Conservation (phyloP, 352 stramenopile genomes). For the Globisporangium radiosum region DNA sequence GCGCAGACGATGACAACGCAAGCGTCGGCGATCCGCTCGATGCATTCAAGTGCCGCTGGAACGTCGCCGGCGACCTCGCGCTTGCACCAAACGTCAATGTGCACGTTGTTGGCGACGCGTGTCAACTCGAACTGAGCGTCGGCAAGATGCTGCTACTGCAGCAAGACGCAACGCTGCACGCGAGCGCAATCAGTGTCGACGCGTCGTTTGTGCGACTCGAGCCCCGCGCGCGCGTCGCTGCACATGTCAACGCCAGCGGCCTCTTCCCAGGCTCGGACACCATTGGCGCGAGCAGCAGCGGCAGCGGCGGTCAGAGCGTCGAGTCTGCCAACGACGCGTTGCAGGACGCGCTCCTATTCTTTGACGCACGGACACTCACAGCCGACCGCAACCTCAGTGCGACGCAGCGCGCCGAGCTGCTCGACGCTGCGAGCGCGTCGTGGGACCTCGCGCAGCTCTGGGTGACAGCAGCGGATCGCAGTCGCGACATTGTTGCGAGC, state of each 20-base stretch:
- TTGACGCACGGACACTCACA: constrained; percentile 33
- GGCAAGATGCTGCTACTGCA: constrained; percentile 50
- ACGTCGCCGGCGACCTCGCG: constrained; percentile 46
- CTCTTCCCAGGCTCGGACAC: constrained; percentile 29
- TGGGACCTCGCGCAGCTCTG: constrained; percentile 54
- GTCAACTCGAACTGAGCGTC: constrained; percentile 38
- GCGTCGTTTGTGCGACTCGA: constrained; percentile 62
- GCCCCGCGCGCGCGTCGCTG: constrained; percentile 21
- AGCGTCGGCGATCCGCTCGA: constrained; percentile 13
- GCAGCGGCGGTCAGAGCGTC: constrained; percentile 41
- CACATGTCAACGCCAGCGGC: constrained; percentile 21
- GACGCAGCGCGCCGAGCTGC: constrained; percentile 10
- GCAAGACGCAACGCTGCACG: constrained; percentile 24
- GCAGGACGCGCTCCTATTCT: constrained; percentile 33
- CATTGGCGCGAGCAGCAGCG: constrained; percentile 49
- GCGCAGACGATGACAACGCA: neutral
- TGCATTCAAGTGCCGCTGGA: constrained; percentile 43
- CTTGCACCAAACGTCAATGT: constrained; percentile 33
- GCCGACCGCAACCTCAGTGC: constrained; percentile 4
- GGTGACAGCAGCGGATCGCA: constrained; percentile 7
- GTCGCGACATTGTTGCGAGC: constrained; percentile 14
- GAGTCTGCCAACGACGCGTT: constrained; percentile 26
- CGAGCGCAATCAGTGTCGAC: constrained; percentile 42
- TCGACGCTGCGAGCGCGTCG: constrained; percentile 33
- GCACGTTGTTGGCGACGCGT: constrained; percentile 42